Base-by-base conservation (phyloP, 441 rosid species). In the Capsella rubella region DNA sequence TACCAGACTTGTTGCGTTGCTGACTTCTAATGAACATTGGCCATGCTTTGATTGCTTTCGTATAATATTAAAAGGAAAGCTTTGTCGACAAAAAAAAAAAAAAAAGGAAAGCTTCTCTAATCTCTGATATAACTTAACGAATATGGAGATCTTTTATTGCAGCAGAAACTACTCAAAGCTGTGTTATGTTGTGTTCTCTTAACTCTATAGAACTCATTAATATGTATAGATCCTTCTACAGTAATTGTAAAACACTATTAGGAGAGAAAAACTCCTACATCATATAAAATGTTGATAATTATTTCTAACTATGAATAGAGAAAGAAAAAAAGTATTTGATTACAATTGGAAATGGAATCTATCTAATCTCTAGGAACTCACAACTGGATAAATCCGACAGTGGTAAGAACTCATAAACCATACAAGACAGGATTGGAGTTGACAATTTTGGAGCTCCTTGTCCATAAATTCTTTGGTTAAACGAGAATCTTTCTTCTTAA, bases 401-500 rank as follows among this genome's bases (percentile, higher is more conserved):
- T 64, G 18, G 67, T 15, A 56, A 14, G 8, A 8, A 14, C 60
- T 59, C 8, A 40, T 34, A 60, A 15, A 51, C 53, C 45, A 72
- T 14, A 32, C 1, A 40, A 40, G 13, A 31, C 43, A 52, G n/a
- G 43, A 60, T 2, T 28, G 32, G 10, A 60, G 65, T 1, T 11
- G 51, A 50, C 5, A 27, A 43, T 13, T 21, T 45, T 65, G 72
- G 52, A 73, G 28, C 35, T 18, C 2, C 51, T 6, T 27, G 67
- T 45, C 47, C 0, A 29, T 8, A 13, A 14, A 5, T 15, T 13
- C 9, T 29, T 49, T 57, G 45, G 29, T 45, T 27, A 54, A 50
- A 11, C 58, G 51, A 3, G 53, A 49, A 50, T 58, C 18, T 9
- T 32, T 34, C 64, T 51, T 34, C 66, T 60, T 82, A 92, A 86